Conservation (phyloP, 306 rosid species). For the Glycine tomentella region DNA sequence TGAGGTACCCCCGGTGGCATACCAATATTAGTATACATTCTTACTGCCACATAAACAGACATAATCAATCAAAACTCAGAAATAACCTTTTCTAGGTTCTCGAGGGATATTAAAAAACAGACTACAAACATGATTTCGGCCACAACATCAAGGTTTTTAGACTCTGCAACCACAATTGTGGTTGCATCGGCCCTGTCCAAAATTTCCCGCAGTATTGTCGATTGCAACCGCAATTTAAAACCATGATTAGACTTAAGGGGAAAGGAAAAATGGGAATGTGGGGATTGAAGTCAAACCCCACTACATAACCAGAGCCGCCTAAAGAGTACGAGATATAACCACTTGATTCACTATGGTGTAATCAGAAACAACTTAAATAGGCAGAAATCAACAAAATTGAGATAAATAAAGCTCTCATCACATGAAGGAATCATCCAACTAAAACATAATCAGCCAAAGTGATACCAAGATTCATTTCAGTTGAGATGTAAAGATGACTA, state of each 20-base stretch:
- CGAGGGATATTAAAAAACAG: not conserved
- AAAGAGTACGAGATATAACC: not conserved
- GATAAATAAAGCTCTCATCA: not conserved
- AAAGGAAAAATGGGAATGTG: constrained; percentile 4
- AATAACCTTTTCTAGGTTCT: constrained; percentile 5
- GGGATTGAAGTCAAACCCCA: not conserved
- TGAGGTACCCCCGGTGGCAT: constrained; percentile 63
- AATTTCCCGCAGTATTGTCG: no score
- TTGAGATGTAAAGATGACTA: constrained; percentile 3
- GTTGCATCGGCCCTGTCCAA: no score
- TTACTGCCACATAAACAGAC: constrained; percentile 37
- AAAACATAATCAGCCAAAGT: constrained; percentile 16
- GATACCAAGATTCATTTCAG: constrained; percentile 7
- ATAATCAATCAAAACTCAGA: constrained; percentile 38
- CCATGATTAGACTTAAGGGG: not conserved
- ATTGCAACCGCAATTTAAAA: not conserved
- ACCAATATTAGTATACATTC: constrained; percentile 76
- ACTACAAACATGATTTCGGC: not conserved
- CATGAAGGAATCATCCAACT: not conserved
- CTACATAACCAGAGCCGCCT: not conserved
- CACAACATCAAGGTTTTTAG: not conserved
- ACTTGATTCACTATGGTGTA: not conserved
- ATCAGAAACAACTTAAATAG: constrained; percentile 17
- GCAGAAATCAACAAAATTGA: not conserved
- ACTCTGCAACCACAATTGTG: not conserved